Base-by-base conservation (phyloP, 331 rosid species). In the Spiraea crenata region DNA sequence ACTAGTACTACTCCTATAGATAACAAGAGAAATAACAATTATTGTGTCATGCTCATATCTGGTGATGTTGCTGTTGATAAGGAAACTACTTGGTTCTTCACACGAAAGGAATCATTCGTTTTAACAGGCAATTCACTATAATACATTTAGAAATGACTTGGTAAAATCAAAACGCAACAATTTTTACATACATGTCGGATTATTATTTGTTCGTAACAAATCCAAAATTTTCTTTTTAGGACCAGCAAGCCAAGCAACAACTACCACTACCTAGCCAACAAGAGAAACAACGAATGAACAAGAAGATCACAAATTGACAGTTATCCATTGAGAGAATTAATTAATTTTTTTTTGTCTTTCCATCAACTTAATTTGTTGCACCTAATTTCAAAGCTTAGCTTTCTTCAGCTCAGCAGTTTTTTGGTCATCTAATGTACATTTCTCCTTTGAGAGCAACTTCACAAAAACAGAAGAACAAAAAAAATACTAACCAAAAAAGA, bases 341-440 rank as follows among this genome's bases (percentile, higher is more conserved):
- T 4, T 10, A 12, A 20, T 10, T 3, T 16, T 63, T 72, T 54
- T 25, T 25, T n/a, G n/a, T 25, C 31, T 25, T 25, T 25, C 31
- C 31, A 34, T 50, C 35, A 71, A 40, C 31, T 16, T 45, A 25
- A 49, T 45, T 71, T 69, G 77, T 76, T 72, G 76, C 82, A 74
- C 76, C 84, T 86, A 81, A 65, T 74, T 80, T 78, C 82, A 73
- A 70, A 57, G 66, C 74, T 58, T 57, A 16, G 74, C 82, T 67
- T 75, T 80, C 79, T 78, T 77, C 51, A 41, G 71, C 68, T 20
- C 44, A 37, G 20, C 25, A 3, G 13, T 65, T 10, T 35, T 71
- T 49, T 71, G 45, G 65, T 66, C 73, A 78, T 76, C 77, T 84
- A 85, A 84, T 86, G 54, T 85, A 90, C 96, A 88, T 55, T 70